Base-by-base conservation (phyloP, 2,329 filamentous ascomycete genomes). In the Trichoderma sp. region DNA sequence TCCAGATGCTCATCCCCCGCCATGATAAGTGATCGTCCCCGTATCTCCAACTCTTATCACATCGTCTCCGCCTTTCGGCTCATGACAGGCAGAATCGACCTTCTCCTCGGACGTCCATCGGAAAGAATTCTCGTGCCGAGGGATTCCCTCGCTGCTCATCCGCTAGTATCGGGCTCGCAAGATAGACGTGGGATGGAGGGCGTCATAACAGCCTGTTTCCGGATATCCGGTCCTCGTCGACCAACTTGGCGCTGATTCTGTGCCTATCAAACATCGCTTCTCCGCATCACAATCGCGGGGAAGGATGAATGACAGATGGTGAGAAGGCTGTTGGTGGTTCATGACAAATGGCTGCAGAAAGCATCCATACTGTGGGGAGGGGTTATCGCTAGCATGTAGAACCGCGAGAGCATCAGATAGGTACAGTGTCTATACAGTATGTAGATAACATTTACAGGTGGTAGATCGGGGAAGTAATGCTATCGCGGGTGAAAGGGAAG, bases 241-340 rank as follows among this genome's bases (percentile, higher is more conserved):
- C 15, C 5, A 15, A 21, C 0, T 30, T 47, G 15, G 24, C 19
- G 48, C 51, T 55, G 21, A 19, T 30, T n/a, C 17, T 45, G 17
- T 48, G 26, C 51, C 39, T 56, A 55, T 56, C 50, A 44, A 44
- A 2, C 15, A 48, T 10, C 12, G n/a, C 19, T 58, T 60, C 62
- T 64, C 62, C 62, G 62, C 62, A 64, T 47, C 17, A 51, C 24
- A 26, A 64, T 60, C 62, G 62, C 62, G 62, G 62, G 62, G 62
- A 60, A 64, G 50, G 48, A 54, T 44, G 44, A 52, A 52, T 44
- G 47, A 30, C 51, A 39, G 58, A 24, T 21, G 58, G 48, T 52
- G 47, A 61, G 47, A 28, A 43, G 57, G 57, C 57, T 60, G 58
- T 51, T 62, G 59, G 50, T 30, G 5, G 26, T 15, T 24, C 10